These are phyloP conservation scores for Dactylellina haptotyla DNA, from an alignment of 2,329 filamentous ascomycete species.

Conservation along the genomic window DNA sequence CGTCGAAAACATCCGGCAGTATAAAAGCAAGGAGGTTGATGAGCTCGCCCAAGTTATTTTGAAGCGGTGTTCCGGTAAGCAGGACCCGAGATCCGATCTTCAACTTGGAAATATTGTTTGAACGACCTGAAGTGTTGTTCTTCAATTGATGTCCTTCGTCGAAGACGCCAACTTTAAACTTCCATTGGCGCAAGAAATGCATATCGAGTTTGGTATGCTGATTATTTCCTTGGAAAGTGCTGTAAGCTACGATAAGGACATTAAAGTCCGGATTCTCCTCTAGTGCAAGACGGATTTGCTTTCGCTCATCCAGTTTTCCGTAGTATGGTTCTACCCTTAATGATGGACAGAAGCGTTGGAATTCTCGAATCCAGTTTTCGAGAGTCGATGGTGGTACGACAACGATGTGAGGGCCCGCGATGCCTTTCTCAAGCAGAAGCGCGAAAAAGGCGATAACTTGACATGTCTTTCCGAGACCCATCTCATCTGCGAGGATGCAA, in stretches of 20 bases:
- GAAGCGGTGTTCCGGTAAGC: slow-evolving; percentile 87
- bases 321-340: slow-evolving; percentile 79
- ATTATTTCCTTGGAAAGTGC: slow-evolving; percentile 67
- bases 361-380: slow-evolving; percentile 95
- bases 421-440: slow-evolving; percentile 76
- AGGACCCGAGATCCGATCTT: slow-evolving; percentile 84
- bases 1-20: slow-evolving; percentile 82
- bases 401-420: slow-evolving; percentile 79
- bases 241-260: slow-evolving; percentile 77
- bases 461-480: slow-evolving; percentile 96
- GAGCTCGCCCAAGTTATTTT: slow-evolving; percentile 94
- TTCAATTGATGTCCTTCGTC: slow-evolving; percentile 96
- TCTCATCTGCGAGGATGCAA: slow-evolving; percentile 95
- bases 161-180: slow-evolving; percentile 74
- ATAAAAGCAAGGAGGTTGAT: slow-evolving; percentile 93
- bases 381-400: slow-evolving; percentile 93
- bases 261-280: slow-evolving; percentile 74
- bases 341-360: slow-evolving; percentile 82
- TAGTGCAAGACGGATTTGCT: slow-evolving; percentile 74
- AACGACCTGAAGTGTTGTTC: slow-evolving; percentile 83
- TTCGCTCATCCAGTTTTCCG: slow-evolving; percentile 74
- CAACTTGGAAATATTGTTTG: slow-evolving; percentile 80
- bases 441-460: slow-evolving; percentile 93
- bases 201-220: slow-evolving; percentile 68
- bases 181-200: slow-evolving; percentile 70